Base-by-base conservation (phyloP, 768 basidiomycete species). In the Pluteus cervinus region DNA sequence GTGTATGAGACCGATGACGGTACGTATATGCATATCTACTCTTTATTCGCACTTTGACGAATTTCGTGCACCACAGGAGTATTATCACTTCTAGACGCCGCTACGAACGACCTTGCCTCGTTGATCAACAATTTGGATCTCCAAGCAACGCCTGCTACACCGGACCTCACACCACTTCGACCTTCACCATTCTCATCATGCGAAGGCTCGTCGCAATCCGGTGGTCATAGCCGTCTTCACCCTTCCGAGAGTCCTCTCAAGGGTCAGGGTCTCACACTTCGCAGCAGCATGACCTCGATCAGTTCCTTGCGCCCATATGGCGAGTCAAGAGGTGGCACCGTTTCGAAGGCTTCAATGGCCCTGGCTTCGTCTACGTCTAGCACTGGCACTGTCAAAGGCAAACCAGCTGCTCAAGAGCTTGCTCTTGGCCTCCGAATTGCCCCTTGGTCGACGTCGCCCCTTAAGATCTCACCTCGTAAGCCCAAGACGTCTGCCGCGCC, bases 71-170 rank as follows among this genome's bases (percentile, higher is more conserved):
- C 12, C 25, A 26, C 44, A 73, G 85, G 71, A 43, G 75, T 75
- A 10, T 51, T 86, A 1, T 83, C 79, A 0, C 70, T 86, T 21
- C 61, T 88, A n/a, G 81, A 81, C 44, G 83, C 84, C 0, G 86
- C 83, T 0, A 89, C 86, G 1, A 76, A 85, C 35, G 86, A 89
- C 28, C 70, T 90, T 3, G 86, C 82, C 0, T 75, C 75, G 39
- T 62, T 90, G 3, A 85, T 90, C 54, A 84, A 80, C 44, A 72
- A 73, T n/a, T 67, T 90, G n/a, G 83, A 88, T 46, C 65, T 90
- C 3, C 77, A 86, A 51, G 83, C 84, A 4, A 89, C 87, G 0
- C 86, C 86, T 0, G 65, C 66, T 2, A 75, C 70, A 2, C 65
- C 71, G 1, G 70, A 75, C 23, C 41, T 61, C 36, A 67, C 73